These are phyloP conservation scores for Candida michaelii DNA, from an alignment of 805 yeast species.

Conservation along the genomic window DNA sequence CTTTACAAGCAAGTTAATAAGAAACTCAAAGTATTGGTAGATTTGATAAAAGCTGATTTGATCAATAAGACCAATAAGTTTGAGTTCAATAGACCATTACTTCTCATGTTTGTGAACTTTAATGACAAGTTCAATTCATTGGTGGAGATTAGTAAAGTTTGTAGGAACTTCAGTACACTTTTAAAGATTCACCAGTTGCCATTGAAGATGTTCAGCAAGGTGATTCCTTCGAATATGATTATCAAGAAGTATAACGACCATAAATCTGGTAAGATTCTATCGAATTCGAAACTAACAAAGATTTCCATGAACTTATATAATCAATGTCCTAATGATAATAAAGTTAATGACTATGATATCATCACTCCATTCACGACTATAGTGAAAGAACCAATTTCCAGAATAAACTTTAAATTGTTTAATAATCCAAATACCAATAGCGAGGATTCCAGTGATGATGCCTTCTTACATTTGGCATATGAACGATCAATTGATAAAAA, in stretches of 20 bases:
- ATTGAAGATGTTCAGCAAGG: constrained; percentile 35
- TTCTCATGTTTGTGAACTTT: constrained; percentile 51
- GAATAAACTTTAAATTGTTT: constrained; percentile 36
- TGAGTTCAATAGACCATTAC: constrained; percentile 47
- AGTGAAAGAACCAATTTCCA: constrained; percentile 37
- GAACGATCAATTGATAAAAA: constrained; percentile 76
- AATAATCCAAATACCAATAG: constrained; percentile 17
- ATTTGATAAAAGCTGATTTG: constrained; percentile 37
- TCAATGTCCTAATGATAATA: constrained; percentile 41
- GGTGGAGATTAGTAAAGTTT: constrained; percentile 45
- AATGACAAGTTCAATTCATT: constrained; percentile 44
- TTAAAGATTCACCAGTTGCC: constrained; percentile 41
- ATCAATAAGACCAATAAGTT: constrained; percentile 41
- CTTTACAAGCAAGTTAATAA: constrained; percentile 31
- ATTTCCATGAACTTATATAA: constrained; percentile 59
- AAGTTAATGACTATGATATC: not conserved
- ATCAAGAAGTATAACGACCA: constrained; percentile 20
- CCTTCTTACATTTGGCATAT: constrained; percentile 82
- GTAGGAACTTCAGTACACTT: constrained; percentile 45
- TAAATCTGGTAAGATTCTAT: constrained; percentile 24
- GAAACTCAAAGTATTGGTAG: constrained; percentile 32
- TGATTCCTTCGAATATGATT: constrained; percentile 31
- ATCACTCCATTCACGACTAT: constrained; percentile 29
- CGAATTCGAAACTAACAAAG: constrained; percentile 38
- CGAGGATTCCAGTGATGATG: constrained; percentile 53